These are phyloP conservation scores for Tephrocybe sp. DNA, from an alignment of 768 basidiomycete genomes.

Conservation along the genomic window DNA sequence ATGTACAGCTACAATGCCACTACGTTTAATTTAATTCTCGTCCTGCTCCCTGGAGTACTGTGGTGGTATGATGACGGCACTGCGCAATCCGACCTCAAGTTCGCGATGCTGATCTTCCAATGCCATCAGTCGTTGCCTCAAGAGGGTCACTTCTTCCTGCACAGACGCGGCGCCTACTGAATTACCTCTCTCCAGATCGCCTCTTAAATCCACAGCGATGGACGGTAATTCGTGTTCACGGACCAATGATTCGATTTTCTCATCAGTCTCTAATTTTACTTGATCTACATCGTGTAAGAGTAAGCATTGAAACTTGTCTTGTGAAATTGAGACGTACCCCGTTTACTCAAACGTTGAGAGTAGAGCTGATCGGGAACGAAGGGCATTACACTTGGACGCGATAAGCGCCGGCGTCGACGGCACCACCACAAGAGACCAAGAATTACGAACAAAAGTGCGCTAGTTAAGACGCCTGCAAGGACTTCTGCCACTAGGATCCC, in stretches of 20 bases:
- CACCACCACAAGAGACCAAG: background rate
- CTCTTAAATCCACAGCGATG: background rate
- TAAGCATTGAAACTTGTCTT: background rate
- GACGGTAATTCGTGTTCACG: background rate
- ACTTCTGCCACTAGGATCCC: background rate
- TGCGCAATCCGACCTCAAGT: background rate
- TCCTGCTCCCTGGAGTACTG: background rate
- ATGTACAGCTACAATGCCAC: too few relatives aligned
- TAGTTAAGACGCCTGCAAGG: background rate
- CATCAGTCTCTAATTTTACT: background rate
- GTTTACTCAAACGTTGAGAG: background rate
- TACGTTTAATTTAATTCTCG: too few relatives aligned
- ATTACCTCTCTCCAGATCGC: background rate
- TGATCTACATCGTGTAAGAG: background rate
- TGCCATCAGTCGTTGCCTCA: background rate
- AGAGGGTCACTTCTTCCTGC: background rate
- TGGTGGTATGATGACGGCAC: background rate
- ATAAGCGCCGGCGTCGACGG: background rate
- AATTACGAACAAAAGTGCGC: background rate
- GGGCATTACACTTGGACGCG: background rate
- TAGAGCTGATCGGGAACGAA: background rate
- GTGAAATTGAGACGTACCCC: background rate
- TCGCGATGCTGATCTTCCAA: constrained; percentile 1
- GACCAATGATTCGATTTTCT: background rate
- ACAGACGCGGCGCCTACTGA: background rate